These are phyloP conservation scores for Candida peoriensis DNA, from an alignment of 805 yeast genomes.

Conservation along the genomic window DNA sequence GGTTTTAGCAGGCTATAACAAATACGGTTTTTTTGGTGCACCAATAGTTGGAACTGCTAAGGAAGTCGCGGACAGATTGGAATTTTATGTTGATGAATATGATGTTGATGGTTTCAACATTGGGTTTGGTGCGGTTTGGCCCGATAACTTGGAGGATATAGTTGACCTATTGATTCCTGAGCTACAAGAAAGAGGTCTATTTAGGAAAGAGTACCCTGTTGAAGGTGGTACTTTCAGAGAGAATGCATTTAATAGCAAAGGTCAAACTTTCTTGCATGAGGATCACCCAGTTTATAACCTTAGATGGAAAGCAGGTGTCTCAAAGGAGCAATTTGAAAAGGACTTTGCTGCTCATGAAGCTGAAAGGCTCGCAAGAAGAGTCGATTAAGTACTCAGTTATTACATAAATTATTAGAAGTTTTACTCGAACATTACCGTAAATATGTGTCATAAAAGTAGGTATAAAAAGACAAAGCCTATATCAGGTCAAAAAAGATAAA, in stretches of 20 bases:
- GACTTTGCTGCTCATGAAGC: conserved; percentile 10
- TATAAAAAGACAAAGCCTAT: no score
- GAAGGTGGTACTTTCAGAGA: conserved; percentile 42
- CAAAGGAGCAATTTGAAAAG: conserved; percentile 43
- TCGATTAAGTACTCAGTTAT: no score
- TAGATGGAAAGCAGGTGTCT: conserved; percentile 28
- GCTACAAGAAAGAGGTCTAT: conserved; percentile 29
- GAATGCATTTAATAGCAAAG: conserved; percentile 1
- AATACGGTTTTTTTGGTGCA: conserved; percentile 12
- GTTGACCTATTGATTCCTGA: conserved; percentile 34
- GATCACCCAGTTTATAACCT: conserved; percentile 10
- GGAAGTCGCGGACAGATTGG: conserved; percentile 34
- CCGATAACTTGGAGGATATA: conserved; percentile 35
- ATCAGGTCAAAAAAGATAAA: conserved; percentile 1
- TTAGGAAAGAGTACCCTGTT: conserved; percentile 30
- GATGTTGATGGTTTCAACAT: conserved; percentile 40
- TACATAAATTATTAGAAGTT: no score
- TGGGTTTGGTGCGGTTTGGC: conserved; percentile 29
- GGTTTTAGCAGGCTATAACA: not conserved
- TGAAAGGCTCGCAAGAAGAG: no score
- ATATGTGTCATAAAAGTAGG: no score
- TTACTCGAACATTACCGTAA: no score
- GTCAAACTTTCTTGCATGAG: conserved; percentile 5
- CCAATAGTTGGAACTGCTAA: conserved; percentile 27
- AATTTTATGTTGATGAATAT: conserved; percentile 32